A percentile compares a stretch with the other conserved stretches of the same genome.
These are phyloP conservation scores for Glarea lozoyensis DNA, from an alignment of 495 filamentous ascomycete genomes.

Conservation along the genomic window DNA sequence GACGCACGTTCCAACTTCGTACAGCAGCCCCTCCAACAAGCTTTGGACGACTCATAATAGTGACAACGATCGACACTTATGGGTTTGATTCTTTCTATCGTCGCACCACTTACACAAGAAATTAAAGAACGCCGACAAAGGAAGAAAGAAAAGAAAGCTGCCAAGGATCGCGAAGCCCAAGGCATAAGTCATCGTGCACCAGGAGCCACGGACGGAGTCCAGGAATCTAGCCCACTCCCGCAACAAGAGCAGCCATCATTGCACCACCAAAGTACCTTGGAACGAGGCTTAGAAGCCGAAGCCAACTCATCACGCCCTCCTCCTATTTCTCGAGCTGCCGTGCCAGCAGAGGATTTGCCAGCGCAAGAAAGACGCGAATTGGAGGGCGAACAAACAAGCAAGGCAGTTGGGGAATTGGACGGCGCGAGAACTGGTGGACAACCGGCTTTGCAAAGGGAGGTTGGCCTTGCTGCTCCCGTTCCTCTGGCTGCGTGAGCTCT, in stretches of 20 bases:
- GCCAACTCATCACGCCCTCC: conserved; percentile 7
- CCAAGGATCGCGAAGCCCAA: background rate
- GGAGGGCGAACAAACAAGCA: background rate
- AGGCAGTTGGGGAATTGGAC: background rate
- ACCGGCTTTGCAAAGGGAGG: background rate
- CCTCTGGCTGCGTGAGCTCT: background rate
- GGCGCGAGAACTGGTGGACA: too few relatives aligned
- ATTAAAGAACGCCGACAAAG: conserved; percentile 8
- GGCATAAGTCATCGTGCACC: background rate
- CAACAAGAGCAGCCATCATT: conserved; percentile 17
- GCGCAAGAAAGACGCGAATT: background rate
- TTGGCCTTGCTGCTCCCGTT: conserved; percentile 3
- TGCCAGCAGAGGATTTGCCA: background rate
- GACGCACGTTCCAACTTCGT: conserved; percentile 7
- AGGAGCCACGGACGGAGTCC: background rate
- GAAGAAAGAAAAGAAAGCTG: conserved; percentile 11
- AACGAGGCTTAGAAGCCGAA: conserved; percentile 10
- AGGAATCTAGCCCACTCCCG: too few relatives aligned
- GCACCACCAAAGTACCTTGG: background rate
- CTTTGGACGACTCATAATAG: too few relatives aligned
- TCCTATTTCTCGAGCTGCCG: background rate
- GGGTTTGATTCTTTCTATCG: conserved; percentile 12
- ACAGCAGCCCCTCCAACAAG: background rate
- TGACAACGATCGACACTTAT: too few relatives aligned
- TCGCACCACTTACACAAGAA: conserved; percentile 1